Evolutionary conservation across 345 rosid genomes (phyloP).

Genomic region (Leavenworthia alabamica): DNA sequence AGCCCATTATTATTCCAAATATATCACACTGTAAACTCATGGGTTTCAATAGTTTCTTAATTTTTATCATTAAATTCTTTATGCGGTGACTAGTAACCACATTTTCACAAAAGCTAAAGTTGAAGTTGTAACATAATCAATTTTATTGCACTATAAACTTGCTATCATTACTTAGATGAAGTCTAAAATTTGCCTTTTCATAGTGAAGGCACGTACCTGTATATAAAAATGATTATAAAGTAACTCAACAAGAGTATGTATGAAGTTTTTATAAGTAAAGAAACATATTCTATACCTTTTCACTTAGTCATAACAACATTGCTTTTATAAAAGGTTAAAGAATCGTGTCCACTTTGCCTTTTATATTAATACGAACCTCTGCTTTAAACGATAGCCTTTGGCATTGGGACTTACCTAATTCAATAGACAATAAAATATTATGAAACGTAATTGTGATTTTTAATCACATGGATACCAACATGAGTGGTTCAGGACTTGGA

Average conservation of each 20-base stretch:
- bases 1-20: not conserved
- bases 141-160: not conserved
- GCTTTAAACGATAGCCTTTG: constrained; percentile 31
- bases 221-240: not conserved
- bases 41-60: not conserved
- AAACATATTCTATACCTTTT: constrained; percentile 16
- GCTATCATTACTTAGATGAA: constrained; percentile 12
- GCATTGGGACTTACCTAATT: constrained; percentile 25
- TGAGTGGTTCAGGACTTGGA: constrained; percentile 6
- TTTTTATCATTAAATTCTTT: not conserved
- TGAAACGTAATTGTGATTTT: constrained; percentile 1
- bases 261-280: constrained; percentile 16
- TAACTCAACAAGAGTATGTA: constrained; percentile 6
- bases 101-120: not conserved
- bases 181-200: constrained; percentile 2
- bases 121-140: not conserved
- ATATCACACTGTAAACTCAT: not conserved
- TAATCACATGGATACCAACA: constrained; percentile 22
- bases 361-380: constrained; percentile 13
- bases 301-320: constrained; percentile 23
- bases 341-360: constrained; percentile 19
- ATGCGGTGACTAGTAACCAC: not conserved
- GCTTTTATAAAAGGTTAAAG: constrained; percentile 1
- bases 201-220: constrained; percentile 2
- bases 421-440: not conserved